Percentiles rank a stretch among this genome's conserved stretches.
Conservation (phyloP, 108 stramenopile species). For the Nitzschia inconspicua region DNA sequence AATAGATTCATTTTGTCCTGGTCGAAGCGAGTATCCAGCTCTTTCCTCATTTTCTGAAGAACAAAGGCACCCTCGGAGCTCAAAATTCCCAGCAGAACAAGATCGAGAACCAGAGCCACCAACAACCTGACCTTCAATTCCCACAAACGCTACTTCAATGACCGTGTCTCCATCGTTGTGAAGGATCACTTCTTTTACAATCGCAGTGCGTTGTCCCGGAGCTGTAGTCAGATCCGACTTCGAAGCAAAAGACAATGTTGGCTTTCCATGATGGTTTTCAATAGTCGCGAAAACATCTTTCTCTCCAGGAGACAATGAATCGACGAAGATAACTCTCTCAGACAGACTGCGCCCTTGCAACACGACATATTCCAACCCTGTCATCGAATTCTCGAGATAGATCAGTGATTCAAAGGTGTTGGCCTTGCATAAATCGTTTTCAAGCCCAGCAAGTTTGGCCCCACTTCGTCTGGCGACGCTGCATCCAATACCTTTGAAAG, state of each 20-base stretch:
- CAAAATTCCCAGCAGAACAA: constrained; percentile 43
- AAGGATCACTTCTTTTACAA: constrained; percentile 58
- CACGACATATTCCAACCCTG: constrained; percentile 70
- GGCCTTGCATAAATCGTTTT: constrained; percentile 19
- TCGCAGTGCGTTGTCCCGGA: constrained; percentile 40
- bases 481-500: constrained; percentile 32
- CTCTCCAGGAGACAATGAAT: constrained; percentile 30
- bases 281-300: constrained; percentile 54
- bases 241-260: constrained; percentile 72
- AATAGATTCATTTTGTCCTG: constrained; percentile 59
- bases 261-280: constrained; percentile 62
- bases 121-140: constrained; percentile 30
- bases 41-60: constrained; percentile 14
- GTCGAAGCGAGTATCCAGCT: constrained; percentile 47
- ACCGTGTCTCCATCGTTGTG: constrained; percentile 59
- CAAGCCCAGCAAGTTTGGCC: constrained; percentile 2
- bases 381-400: constrained; percentile 77
- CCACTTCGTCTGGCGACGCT: constrained; percentile 11
- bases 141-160: constrained; percentile 37
- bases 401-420: constrained; percentile 50
- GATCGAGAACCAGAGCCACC: constrained; percentile 1
- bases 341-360: constrained; percentile 55
- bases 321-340: constrained; percentile 68
- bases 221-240: no score
- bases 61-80: constrained; percentile 23